These are phyloP conservation scores for Tolypocladium amazonense DNA, from an alignment of 2,329 filamentous ascomycete genomes.

Conservation along the genomic window DNA sequence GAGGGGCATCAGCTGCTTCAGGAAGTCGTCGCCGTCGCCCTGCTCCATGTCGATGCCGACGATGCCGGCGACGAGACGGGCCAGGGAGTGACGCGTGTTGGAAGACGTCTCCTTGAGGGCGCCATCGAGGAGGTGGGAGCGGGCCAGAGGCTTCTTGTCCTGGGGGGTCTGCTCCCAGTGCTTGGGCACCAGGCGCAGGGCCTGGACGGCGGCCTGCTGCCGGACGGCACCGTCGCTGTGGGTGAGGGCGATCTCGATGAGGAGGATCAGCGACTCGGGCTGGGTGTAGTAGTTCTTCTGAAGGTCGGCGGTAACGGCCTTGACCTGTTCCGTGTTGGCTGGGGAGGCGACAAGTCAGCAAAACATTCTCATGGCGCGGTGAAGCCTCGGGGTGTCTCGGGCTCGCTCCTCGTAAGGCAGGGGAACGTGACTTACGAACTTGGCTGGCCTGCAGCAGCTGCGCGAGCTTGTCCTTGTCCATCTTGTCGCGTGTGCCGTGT, in stretches of 20 bases:
- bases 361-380: neutral
- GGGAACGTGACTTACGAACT: conserved; percentile 54
- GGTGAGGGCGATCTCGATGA: conserved; percentile 80
- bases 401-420: neutral
- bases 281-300: conserved; percentile 90
- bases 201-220: conserved; percentile 87
- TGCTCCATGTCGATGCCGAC: conserved; percentile 67
- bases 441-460: conserved; percentile 80
- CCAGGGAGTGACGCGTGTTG: conserved; percentile 74
- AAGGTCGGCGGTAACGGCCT: conserved; percentile 79
- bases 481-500: conserved; percentile 13
- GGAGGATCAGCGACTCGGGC: conserved; percentile 71
- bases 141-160: conserved; percentile 69
- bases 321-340: conserved; percentile 85
- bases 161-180: conserved; percentile 71
- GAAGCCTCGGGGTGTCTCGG: neutral
- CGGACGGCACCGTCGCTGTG: conserved; percentile 64
- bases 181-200: conserved; percentile 68
- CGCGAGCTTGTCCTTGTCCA: conserved; percentile 62
- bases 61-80: conserved; percentile 79
- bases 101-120: conserved; percentile 69
- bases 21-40: conserved; percentile 74
- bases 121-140: conserved; percentile 73
- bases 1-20: conserved; percentile 69
- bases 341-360: conserved; percentile 5